These are phyloP conservation scores for Leucaena leucocephala DNA, from an alignment of 306 rosid species.

Conservation along the genomic window DNA sequence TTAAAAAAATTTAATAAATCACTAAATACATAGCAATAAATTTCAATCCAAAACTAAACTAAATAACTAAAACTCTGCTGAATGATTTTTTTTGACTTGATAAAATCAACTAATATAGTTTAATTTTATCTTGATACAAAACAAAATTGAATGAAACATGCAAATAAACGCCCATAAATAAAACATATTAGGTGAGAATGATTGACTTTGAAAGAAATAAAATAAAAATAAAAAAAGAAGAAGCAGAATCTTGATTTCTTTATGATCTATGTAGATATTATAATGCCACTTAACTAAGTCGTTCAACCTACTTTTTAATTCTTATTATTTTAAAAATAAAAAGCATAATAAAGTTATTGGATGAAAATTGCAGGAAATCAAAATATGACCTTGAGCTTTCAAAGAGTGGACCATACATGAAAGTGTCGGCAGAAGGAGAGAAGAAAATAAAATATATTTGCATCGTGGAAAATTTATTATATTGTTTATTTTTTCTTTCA, in stretches of 20 bases:
- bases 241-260: background rate
- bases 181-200: background rate
- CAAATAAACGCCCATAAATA: background rate
- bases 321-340: background rate
- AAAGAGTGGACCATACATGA: constrained; percentile 9
- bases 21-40: too few species aligned
- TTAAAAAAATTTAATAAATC: background rate
- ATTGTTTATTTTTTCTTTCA: background rate
- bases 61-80: background rate
- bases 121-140: background rate
- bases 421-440: constrained; percentile 44
- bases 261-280: constrained; percentile 6
- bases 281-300: background rate
- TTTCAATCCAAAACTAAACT: background rate
- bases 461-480: background rate
- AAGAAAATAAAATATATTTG: background rate
- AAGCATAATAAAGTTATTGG: background rate
- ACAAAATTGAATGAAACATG: background rate
- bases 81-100: background rate
- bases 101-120: background rate
- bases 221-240: background rate
- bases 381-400: background rate
- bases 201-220: background rate
- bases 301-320: background rate
- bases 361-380: background rate